Evolutionary conservation across 352 stramenopile species (phyloP).

Genomic region (Phytophthora pinifolia): DNA sequence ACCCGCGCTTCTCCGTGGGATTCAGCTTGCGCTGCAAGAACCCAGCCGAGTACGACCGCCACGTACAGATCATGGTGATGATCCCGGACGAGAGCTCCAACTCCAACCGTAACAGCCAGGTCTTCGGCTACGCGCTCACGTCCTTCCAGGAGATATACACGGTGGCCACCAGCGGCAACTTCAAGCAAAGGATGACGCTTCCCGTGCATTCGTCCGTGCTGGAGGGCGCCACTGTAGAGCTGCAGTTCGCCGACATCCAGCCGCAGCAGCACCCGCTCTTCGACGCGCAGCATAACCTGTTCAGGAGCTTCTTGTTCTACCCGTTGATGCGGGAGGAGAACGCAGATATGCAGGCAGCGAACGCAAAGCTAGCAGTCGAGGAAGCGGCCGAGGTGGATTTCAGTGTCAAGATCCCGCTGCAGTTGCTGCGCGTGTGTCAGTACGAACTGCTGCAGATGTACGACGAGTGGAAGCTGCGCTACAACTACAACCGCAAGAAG

Average conservation of each 20-base stretch:
- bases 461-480: constrained; percentile 68
- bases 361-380: constrained; percentile 73
- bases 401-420: constrained; percentile 78
- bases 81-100: constrained; percentile 70
- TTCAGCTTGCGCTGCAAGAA: constrained; percentile 59
- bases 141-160: constrained; percentile 80
- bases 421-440: constrained; percentile 74
- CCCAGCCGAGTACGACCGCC: constrained; percentile 50
- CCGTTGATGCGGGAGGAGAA: constrained; percentile 59
- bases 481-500: constrained; percentile 83
- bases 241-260: constrained; percentile 56
- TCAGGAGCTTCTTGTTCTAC: constrained; percentile 68
- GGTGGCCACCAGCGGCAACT: constrained; percentile 60
- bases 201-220: constrained; percentile 63
- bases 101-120: constrained; percentile 62
- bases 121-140: constrained; percentile 73
- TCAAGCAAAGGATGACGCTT: constrained; percentile 60
- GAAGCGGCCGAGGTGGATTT: constrained; percentile 77
- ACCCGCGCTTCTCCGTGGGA: constrained; percentile 68
- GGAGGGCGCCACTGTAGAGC: constrained; percentile 61
- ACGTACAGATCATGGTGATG: constrained; percentile 78
- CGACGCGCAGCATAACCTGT: constrained; percentile 45
- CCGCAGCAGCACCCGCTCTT: constrained; percentile 56
- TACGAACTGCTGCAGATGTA: constrained; percentile 73
- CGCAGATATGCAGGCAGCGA: constrained; percentile 40